Conservation (phyloP, 2,329 filamentous ascomycete genomes). For the Dendryphion nanum region DNA sequence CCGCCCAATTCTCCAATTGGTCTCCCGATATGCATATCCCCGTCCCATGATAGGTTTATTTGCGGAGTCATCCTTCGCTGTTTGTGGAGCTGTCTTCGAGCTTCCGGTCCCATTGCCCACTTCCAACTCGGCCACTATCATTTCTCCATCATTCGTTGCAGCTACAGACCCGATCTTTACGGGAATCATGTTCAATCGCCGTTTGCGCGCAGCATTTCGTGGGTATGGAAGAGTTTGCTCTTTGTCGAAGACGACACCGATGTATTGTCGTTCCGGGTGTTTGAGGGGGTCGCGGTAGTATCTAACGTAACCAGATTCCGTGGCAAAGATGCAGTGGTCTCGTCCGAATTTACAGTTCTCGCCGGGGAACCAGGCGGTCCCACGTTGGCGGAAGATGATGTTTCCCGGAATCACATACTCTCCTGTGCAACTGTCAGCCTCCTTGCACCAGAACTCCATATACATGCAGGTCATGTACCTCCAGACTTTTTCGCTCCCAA, state of each 20-base stretch:
- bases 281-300: conserved; percentile 87
- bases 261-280: conserved; percentile 89
- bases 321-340: conserved; percentile 93
- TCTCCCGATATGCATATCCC: conserved; percentile 63
- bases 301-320: conserved; percentile 84
- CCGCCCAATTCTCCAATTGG: conserved; percentile 67
- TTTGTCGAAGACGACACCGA: conserved; percentile 86
- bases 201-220: conserved; percentile 67
- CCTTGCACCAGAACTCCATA: too few species aligned
- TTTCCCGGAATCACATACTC: conserved; percentile 94
- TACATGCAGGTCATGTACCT: conserved; percentile 50
- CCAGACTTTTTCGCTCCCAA: conserved; percentile 91
- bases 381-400: conserved; percentile 96
- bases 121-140: conserved; percentile 20
- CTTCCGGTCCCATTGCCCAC: conserved; percentile 17
- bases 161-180: conserved; percentile 36
- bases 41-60: conserved; percentile 36
- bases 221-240: conserved; percentile 77
- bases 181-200: conserved; percentile 72
- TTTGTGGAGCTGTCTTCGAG: conserved; percentile 16
- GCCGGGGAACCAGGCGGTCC: conserved; percentile 90
- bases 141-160: conserved; percentile 12
- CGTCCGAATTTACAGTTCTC: conserved; percentile 95
- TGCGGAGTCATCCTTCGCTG: conserved; percentile 33
- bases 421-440: conserved; percentile 62